phyloP scores from a whole-genome alignment of 306 rosid species.

The Alnus glutinosa region DNA sequence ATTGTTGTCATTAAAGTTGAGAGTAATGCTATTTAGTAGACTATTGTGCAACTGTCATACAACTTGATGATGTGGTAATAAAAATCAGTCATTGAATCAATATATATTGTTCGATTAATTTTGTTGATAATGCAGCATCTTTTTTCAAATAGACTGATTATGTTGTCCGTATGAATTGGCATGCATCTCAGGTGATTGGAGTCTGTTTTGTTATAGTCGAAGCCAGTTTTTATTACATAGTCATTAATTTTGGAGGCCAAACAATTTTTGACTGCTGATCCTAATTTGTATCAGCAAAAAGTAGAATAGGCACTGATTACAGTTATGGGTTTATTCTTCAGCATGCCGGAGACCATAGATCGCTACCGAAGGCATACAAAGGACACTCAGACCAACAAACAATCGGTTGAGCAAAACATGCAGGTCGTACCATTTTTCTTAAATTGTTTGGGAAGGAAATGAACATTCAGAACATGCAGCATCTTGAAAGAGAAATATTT shows the following conservation, averaged over 20 bases:
- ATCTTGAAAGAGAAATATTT: neutral
- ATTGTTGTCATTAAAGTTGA: too few relatives aligned
- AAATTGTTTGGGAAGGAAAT: neutral
- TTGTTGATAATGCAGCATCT: too few relatives aligned
- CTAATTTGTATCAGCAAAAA: neutral
- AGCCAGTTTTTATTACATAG: neutral
- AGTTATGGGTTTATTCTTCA: slow-evolving; percentile 24
- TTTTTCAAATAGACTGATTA: too few relatives aligned
- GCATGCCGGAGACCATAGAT: slow-evolving; percentile 60
- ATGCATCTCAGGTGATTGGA: neutral
- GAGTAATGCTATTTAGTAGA: too few relatives aligned
- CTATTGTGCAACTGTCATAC: too few relatives aligned
- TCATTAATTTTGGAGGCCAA: neutral
- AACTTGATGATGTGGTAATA: too few relatives aligned
- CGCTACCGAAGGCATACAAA: slow-evolving; percentile 58
- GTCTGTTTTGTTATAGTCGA: neutral
- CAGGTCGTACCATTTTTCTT: slow-evolving; percentile 43
- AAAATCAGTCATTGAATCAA: too few relatives aligned
- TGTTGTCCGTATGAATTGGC: neutral
- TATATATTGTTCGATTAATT: too few relatives aligned
- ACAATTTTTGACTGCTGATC: neutral
- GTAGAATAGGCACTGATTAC: neutral
- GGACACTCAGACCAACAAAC: slow-evolving; percentile 29
- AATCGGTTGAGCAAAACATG: slow-evolving; percentile 44
- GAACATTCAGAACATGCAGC: neutral